phyloP scores from a whole-genome alignment of 495 filamentous ascomycete species.

The Talaromyces thailandensis region DNA sequence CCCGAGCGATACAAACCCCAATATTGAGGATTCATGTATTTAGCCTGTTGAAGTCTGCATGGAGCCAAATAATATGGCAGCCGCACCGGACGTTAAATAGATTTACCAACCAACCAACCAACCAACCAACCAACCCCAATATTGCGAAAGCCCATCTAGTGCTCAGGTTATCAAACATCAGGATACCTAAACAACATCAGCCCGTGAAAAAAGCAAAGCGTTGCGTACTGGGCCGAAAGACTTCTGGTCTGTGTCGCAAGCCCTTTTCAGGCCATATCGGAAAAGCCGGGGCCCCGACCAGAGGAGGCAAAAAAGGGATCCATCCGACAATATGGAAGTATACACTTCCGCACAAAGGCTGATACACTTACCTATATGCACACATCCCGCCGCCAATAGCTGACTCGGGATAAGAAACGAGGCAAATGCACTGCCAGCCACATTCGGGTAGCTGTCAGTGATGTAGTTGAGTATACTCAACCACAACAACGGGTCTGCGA shows the following conservation, averaged over 20 bases:
- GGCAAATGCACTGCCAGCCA: conserved; percentile 26
- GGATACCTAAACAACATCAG: conserved; percentile 15
- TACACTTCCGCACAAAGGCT: neutral
- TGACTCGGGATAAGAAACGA: conserved; percentile 29
- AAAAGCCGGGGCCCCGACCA: neutral
- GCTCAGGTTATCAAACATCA: conserved; percentile 26
- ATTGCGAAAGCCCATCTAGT: conserved; percentile 29
- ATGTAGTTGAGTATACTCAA: conserved; percentile 29
- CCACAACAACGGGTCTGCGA: conserved; percentile 28
- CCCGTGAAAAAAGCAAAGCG: neutral
- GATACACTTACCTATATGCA: conserved; percentile 15
- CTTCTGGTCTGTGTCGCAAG: too few relatives aligned
- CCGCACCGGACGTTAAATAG: neutral
- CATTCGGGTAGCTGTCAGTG: conserved; percentile 28
- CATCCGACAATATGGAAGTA: neutral
- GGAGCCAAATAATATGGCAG: neutral
- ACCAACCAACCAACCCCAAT: conserved; percentile 3
- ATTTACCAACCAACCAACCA: neutral
- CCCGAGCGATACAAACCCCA: conserved; percentile 25
- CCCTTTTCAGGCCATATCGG: neutral
- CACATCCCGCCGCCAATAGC: conserved; percentile 24
- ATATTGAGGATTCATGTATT: neutral
- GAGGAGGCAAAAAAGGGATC: neutral
- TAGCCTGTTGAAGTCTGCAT: neutral
- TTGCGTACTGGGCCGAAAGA: neutral